phyloP scores from a whole-genome alignment of 2,329 filamentous ascomycete species.

The Neofusicoccum kwambonambiense region DNA sequence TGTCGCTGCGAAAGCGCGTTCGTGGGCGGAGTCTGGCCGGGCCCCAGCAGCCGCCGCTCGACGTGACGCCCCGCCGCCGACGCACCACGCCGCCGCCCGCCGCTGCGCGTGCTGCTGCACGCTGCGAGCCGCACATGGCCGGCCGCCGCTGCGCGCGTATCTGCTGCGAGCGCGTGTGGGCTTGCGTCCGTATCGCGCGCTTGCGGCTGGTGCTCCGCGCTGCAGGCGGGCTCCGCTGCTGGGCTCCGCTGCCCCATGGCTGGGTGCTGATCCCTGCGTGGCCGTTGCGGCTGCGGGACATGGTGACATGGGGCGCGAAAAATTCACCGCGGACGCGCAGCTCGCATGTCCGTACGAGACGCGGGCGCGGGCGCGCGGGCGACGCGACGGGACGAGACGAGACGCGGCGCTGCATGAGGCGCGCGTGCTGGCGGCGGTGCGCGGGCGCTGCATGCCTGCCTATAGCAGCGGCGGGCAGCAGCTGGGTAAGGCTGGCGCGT shows the following conservation, averaged over 20 bases:
- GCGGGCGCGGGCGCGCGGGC: no score
- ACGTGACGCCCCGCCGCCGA: not conserved
- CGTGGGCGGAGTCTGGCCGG: not conserved
- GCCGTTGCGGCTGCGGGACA: constrained; percentile 1
- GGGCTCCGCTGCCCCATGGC: not conserved
- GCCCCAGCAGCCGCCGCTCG: no score
- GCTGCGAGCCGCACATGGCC: not conserved
- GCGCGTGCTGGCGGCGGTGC: not conserved
- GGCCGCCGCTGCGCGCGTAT: not conserved
- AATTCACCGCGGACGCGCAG: not conserved
- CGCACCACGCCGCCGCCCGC: not conserved
- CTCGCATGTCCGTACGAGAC: no score
- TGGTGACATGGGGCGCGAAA: not conserved
- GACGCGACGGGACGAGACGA: no score
- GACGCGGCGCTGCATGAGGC: no score
- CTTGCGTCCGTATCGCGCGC: constrained; percentile 15
- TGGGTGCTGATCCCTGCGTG: not conserved
- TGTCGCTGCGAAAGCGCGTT: no score
- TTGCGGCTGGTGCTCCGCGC: not conserved
- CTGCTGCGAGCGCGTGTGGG: not conserved
- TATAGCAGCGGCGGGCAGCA: not conserved
- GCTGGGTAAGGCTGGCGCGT: not conserved
- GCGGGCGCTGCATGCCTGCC: not conserved
- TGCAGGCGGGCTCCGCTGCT: not conserved
- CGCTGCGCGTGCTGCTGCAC: not conserved